These are phyloP conservation scores for Pyrenophora seminiperda DNA, from an alignment of 2,329 filamentous ascomycete genomes.

Conservation along the genomic window DNA sequence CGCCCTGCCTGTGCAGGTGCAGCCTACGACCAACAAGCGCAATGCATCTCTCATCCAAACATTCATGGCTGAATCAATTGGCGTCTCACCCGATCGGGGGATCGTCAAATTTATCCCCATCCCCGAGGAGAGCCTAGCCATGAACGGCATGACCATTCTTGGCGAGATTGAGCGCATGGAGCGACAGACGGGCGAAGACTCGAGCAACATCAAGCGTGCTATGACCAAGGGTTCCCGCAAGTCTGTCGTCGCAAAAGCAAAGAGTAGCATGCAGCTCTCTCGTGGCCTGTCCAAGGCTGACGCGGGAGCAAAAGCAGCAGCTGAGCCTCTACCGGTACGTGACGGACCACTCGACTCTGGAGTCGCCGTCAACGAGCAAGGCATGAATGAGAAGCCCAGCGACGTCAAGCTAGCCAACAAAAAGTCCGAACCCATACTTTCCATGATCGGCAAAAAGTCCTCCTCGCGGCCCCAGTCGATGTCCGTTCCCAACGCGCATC, in stretches of 20 bases:
- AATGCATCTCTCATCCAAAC: constrained; percentile 78
- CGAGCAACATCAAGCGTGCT: constrained; percentile 50
- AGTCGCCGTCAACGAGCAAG: constrained; percentile 40
- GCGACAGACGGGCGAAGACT: constrained; percentile 51
- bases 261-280: constrained; percentile 46
- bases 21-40: constrained; percentile 77
- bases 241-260: constrained; percentile 42
- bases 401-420: constrained; percentile 28
- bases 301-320: constrained; percentile 33
- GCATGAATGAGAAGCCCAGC: constrained; percentile 23
- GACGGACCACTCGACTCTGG: constrained; percentile 45
- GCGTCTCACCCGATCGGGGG: constrained; percentile 69
- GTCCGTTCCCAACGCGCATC: constrained; percentile 1
- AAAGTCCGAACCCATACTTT: constrained; percentile 30
- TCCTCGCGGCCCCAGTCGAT: constrained; percentile 10
- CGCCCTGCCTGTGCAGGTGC: constrained; percentile 70
- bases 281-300: constrained; percentile 40
- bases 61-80: constrained; percentile 73
- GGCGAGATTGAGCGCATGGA: constrained; percentile 68
- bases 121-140: constrained; percentile 72
- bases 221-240: constrained; percentile 46
- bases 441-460: constrained; percentile 27
- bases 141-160: constrained; percentile 70
- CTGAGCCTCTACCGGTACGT: constrained; percentile 43
- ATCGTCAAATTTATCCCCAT: constrained; percentile 74